Conservation (phyloP, 352 stramenopile genomes). For the Thraustochytrium striatum region DNA sequence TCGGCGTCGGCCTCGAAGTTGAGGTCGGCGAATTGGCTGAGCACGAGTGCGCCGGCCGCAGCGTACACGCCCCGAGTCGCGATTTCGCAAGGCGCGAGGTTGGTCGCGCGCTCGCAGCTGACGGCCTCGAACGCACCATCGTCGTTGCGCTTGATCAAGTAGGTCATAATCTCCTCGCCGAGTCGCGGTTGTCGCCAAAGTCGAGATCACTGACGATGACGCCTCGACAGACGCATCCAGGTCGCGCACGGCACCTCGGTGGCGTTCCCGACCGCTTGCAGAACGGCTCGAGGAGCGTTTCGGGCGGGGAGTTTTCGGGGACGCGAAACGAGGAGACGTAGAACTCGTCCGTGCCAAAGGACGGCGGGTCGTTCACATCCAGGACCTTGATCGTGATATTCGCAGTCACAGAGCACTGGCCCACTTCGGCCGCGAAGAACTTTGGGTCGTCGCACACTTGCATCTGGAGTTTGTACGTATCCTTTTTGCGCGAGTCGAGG, state of each 20-base stretch:
- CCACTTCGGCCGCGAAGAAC: background rate
- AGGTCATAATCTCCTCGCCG: slow-evolving; percentile 35
- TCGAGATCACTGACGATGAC: slow-evolving; percentile 33
- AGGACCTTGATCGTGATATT: slow-evolving; percentile 38
- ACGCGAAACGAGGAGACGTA: slow-evolving; percentile 29
- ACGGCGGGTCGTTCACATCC: slow-evolving; percentile 23
- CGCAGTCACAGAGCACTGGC: slow-evolving; percentile 25
- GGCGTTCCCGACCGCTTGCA: background rate
- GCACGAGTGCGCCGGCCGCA: background rate
- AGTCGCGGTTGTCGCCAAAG: background rate
- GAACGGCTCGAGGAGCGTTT: slow-evolving; percentile 15
- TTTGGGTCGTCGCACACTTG: slow-evolving; percentile 23
- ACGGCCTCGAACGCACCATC: slow-evolving; percentile 5
- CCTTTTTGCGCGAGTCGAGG: slow-evolving; percentile 24
- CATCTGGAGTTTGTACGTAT: slow-evolving; percentile 9
- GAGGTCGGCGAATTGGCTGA: background rate
- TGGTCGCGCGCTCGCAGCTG: slow-evolving; percentile 6
- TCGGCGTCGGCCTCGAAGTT: background rate
- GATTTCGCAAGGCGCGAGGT: slow-evolving; percentile 2
- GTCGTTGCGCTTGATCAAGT: background rate
- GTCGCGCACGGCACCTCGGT: background rate
- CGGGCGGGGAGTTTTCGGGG: slow-evolving; percentile 24
- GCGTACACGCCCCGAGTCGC: background rate
- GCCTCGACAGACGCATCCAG: background rate
- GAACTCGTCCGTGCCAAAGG: background rate